Percentiles rank a stretch among this genome's conserved stretches.
These are phyloP conservation scores for Ceratocystis lukuohia DNA, from an alignment of 2,329 filamentous ascomycete genomes.

Conservation along the genomic window DNA sequence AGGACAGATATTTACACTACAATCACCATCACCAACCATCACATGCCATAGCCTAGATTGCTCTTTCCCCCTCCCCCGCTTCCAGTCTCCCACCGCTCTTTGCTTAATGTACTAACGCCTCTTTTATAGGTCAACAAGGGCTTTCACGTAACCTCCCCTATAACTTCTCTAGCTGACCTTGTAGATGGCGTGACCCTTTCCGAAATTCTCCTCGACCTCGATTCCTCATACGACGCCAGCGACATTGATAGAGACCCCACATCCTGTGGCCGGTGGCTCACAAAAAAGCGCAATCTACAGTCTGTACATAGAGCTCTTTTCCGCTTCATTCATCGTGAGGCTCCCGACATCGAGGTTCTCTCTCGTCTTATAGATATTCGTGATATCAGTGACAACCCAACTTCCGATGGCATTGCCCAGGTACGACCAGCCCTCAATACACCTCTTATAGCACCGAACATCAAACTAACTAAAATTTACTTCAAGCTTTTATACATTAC, in stretches of 20 bases:
- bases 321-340: conserved; percentile 41
- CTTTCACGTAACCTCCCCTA: conserved; percentile 34
- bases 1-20: background rate
- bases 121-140: conserved; percentile 27
- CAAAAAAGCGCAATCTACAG: conserved; percentile 40
- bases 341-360: conserved; percentile 38
- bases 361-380: conserved; percentile 43
- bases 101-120: background rate
- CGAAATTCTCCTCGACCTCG: conserved; percentile 44
- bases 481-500: conserved; percentile 46
- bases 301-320: conserved; percentile 41
- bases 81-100: background rate
- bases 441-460: background rate
- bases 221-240: conserved; percentile 41
- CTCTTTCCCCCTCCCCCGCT: background rate
- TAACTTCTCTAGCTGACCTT: conserved; percentile 38
- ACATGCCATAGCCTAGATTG: background rate
- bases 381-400: conserved; percentile 43
- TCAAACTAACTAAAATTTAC: conserved; percentile 7
- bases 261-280: conserved; percentile 31
- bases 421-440: conserved; percentile 26
- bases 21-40: background rate
- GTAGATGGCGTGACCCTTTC: conserved; percentile 42
- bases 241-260: conserved; percentile 37
- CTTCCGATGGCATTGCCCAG: conserved; percentile 41